Percentiles rank a stretch among this genome's conserved stretches.
Evolutionary conservation across 768 basidiomycete genomes (phyloP).

Genomic region (Mrakia frigida): DNA sequence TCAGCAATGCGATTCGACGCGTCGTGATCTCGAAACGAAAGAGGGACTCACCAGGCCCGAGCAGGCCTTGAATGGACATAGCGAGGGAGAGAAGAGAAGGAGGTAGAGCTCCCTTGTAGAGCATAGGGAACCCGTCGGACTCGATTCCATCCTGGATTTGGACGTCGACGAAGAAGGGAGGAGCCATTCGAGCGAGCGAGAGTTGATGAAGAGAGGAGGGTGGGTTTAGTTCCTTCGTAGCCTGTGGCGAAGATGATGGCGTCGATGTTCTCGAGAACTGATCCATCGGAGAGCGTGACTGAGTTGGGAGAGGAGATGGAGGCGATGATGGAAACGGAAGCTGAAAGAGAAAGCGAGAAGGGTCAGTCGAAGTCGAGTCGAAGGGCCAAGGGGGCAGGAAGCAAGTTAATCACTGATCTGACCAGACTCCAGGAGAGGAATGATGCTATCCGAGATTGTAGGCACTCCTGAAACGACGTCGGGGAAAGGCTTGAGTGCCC

Average conservation of each 20-base stretch:
- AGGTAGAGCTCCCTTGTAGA: neutral
- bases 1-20: no score
- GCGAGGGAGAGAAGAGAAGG: neutral
- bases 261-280: neutral
- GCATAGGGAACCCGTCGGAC: neutral
- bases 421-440: neutral
- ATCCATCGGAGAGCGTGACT: neutral
- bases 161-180: neutral
- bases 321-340: neutral
- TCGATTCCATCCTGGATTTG: no score
- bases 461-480: neutral
- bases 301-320: neutral
- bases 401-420: neutral
- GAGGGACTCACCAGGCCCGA: neutral
- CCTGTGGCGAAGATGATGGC: slow-evolving; percentile 12
- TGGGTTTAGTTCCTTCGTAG: neutral
- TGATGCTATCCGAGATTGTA: neutral
- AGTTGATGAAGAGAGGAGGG: neutral
- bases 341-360: neutral
- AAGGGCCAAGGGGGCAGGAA: no score
- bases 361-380: neutral
- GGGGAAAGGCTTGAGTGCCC: neutral
- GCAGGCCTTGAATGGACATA: neutral
- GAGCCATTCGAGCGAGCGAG: neutral
- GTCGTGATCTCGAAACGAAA: neutral